Evolutionary conservation across 805 yeast genomes (phyloP), one percentile per base, ranked within the genome.

Genomic region (Zygotorulaspora sp.): DNA sequence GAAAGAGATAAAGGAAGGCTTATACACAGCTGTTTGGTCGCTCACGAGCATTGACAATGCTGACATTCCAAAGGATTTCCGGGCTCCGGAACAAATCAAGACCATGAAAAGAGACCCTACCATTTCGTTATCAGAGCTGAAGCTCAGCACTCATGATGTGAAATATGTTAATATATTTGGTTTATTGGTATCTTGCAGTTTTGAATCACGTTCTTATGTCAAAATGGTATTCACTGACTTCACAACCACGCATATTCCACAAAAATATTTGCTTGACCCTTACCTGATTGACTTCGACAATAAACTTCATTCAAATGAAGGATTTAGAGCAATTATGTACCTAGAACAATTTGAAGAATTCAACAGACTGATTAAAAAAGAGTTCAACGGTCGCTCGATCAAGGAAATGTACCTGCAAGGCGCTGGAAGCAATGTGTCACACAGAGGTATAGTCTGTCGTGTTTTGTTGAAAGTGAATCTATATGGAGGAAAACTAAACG

Each of bases 141-240:
- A 24, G 12, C 7, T 48, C 7, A 29, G 16, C 9, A 14, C 34
- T 7, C 16, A 33, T 13, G 45, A 43, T 9, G 36, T 36, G 6
- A 30, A 36, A 23, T 52, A 32, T 32, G 40, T 44, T 6, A 39
- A 35, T 7, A 44, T 52, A 39, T 31, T 51, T n/a, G 58, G 48
- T 3, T 31, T 51, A 15, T 40, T 53, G 6, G 49, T 55, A 2
- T 44, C 57, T 4, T 44, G 45, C 25, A 32, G 55, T 2, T 47
- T 44, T 32, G 52, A 50, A 22, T 35, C 40, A 15, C 24, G 28
- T 0, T 18, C 35, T 3, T 53, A 37, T 35, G 43, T 35, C 1
- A 32, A 44, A 13, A 32, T 55, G 32, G 47, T 52, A 9, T 53
- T 58, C 21, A 57, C 62, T 8, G 63, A 58, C 43, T 57, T 58